These are phyloP conservation scores for Diplodia scrobiculata DNA, from an alignment of 2,329 filamentous ascomycete species.

Conservation along the genomic window DNA sequence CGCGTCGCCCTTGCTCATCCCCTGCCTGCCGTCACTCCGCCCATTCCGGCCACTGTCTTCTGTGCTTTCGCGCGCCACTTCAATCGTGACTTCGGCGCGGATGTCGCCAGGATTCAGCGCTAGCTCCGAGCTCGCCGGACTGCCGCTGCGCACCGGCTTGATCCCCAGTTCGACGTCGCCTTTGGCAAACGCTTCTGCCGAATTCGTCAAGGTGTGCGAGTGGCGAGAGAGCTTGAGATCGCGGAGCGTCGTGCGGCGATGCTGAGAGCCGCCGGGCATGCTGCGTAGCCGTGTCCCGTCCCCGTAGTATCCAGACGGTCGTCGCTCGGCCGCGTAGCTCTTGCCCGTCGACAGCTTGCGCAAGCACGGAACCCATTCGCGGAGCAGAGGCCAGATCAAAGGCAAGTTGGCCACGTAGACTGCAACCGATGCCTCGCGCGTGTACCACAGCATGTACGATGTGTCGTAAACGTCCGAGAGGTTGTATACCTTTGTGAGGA, in stretches of 20 bases:
- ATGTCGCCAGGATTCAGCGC: conserved; percentile 21
- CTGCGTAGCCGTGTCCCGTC: conserved; percentile 2
- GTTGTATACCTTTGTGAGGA: conserved; percentile 56
- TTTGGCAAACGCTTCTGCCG: neutral
- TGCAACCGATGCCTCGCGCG: conserved; percentile 57
- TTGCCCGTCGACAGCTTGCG: conserved; percentile 29
- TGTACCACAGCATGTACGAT: conserved; percentile 53
- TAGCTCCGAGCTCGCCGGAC: conserved; percentile 14
- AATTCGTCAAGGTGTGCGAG: neutral
- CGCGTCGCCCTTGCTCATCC: conserved; percentile 12
- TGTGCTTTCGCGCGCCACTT: conserved; percentile 10
- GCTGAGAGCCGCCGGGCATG: neutral
- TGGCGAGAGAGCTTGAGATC: neutral
- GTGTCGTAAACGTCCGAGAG: conserved; percentile 45
- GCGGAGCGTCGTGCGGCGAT: neutral
- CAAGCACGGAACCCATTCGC: conserved; percentile 46
- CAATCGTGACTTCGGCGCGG: conserved; percentile 14
- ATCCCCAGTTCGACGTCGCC: conserved; percentile 13
- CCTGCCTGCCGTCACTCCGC: neutral
- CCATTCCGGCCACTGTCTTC: neutral
- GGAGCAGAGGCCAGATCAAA: conserved; percentile 56
- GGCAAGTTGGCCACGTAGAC: conserved; percentile 59
- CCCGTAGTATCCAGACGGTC: neutral
- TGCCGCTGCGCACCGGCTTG: conserved; percentile 15
- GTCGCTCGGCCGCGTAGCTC: neutral